Base-by-base conservation (phyloP, 2,329 filamentous ascomycete species). In the Exserohilum rostratum region DNA sequence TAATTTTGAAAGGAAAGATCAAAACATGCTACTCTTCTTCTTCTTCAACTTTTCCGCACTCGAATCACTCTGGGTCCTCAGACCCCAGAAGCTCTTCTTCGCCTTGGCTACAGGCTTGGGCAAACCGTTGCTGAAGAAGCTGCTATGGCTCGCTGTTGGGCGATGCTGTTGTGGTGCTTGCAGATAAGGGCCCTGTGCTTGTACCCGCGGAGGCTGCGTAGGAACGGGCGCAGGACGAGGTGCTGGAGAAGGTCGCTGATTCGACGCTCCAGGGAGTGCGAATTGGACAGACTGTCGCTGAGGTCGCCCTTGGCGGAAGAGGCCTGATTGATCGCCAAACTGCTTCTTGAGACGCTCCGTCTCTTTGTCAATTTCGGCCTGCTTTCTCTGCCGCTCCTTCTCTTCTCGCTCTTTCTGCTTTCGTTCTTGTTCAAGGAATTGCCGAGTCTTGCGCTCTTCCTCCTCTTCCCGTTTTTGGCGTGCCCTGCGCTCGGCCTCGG, bases 321-420 rank as follows among this genome's bases (percentile, higher is more conserved):
- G 55, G 25, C 64, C 67, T 22, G 64, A 66, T 44, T 75, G 72
- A 50, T 71, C 79, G 43, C 90, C 89, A 65, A 90, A 93, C 64
- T 88, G 74, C 62, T 80, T 84, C 18, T 85, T 80, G 6, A 97
- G 77, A 0, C 91, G 83, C 62, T 87, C 87, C 0, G 91, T 96
- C 75, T 97, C 93, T 38, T 86, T 85, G 31, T 96, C 79, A 12
- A 82, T 66, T 49, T 84, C 83, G 1, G 78, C 79, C 58, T 86
- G 79, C 54, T 77, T 79, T 25, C 76, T 73, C 50, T 78, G 82
- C 0, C 79, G 81, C 63, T 89, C 87, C 51, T 81, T 82, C 68
- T 92, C 89, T 38, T 82, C 79, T 44, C 88, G 83, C 4, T 90
- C 80, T 82, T 89, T 87, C 65, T 82, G 83, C 66, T 86, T 83